Evolutionary conservation across 495 filamentous ascomycete genomes (phyloP).

Genomic region (Daldinia caldariorum): DNA sequence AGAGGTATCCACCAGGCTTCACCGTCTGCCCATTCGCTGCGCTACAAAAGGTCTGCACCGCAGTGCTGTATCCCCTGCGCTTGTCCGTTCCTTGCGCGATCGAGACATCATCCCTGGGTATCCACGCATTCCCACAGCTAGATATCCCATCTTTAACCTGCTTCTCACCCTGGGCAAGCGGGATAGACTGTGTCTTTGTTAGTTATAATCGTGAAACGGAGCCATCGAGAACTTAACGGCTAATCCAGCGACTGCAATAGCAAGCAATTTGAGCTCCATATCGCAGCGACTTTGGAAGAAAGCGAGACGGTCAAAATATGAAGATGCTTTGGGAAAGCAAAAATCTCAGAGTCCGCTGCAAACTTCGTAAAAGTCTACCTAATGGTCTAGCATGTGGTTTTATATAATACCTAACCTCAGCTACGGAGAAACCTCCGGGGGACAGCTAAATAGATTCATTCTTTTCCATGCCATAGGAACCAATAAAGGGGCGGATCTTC

Average conservation of each 20-base stretch:
- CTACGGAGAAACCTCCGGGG: not conserved
- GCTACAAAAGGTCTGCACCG: conserved; percentile 43
- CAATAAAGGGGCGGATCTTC: conserved; percentile 8
- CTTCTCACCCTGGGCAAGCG: conserved; percentile 7
- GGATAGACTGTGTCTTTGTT: conserved; percentile 14
- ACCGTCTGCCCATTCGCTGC: conserved; percentile 41
- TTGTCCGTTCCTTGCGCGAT: conserved; percentile 44
- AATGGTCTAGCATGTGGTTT: not conserved
- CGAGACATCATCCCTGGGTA: conserved; percentile 42
- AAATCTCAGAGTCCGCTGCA: not conserved
- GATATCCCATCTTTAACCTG: conserved; percentile 44
- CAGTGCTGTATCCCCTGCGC: conserved; percentile 41
- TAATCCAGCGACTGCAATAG: conserved; percentile 18
- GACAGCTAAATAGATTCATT: not conserved
- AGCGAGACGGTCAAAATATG: not conserved
- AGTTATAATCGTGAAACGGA: conserved; percentile 3
- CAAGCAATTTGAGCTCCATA: conserved; percentile 25
- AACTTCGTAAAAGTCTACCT: not conserved
- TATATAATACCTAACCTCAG: not conserved
- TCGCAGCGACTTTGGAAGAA: not conserved
- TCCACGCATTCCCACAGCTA: conserved; percentile 45
- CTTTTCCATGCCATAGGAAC: not conserved
- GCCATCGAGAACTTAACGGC: conserved; percentile 6
- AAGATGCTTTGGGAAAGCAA: not conserved
- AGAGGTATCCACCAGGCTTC: conserved; percentile 42